Base-by-base conservation (phyloP, 352 stramenopile species). In the Blastocystis sp. region DNA sequence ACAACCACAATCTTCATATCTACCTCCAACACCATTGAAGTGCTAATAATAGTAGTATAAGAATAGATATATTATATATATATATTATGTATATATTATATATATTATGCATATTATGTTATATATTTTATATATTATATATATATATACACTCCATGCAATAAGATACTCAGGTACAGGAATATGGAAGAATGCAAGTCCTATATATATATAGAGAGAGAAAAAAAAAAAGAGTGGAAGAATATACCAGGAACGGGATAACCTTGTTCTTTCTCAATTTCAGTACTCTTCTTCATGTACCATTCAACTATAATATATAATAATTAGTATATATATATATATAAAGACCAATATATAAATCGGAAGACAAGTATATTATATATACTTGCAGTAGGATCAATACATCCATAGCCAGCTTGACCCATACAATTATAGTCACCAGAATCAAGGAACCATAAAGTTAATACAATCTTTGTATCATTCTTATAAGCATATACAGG, bases 171-270 rank as follows among this genome's bases (percentile, higher is more conserved):
- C 52, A 6, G 25, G 32, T 4, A 42, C 39, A 24, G 52, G 13
- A 27, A 62, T 62, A 34, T 62, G 52, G 39, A 62, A 54, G 34
- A 62, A 62, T 7, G 52, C 52, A 1, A 62, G n/a, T n/a, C n/a
- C n/a, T n/a, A n/a, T n/a, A n/a, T n/a, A n/a, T n/a, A n/a, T n/a
- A n/a, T n/a, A n/a, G n/a, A n/a, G n/a, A n/a, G n/a, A n/a, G n/a
- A n/a, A n/a, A n/a, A n/a, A n/a, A n/a, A n/a, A n/a, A n/a, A n/a
- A n/a, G n/a, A n/a, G n/a, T n/a, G n/a, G n/a, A n/a, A n/a, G n/a
- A n/a, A n/a, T n/a, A n/a, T 21, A 1, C 34, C 52, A 2, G 52
- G 52, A 6, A 42, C 54, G 39, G 48, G 48, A 24, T 42, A 28
- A 9, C 52, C 52, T 21, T 62, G 52, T 23, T 30, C 3, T 16